Conservation (phyloP, 192 early-diverging fungal species). For the Umbelopsis sp. region DNA sequence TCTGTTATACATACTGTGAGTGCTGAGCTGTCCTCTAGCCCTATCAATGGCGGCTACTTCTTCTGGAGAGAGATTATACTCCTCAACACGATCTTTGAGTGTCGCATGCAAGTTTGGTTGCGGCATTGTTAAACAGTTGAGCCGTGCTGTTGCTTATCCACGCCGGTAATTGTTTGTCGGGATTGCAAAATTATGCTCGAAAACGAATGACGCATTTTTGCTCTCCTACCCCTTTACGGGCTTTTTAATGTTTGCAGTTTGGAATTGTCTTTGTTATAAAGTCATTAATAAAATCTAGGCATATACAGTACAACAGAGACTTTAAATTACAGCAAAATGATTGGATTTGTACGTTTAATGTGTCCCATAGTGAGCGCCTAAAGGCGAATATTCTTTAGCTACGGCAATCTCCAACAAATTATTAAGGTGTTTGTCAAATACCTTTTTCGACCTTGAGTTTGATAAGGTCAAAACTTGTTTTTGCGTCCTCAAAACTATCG, state of each 20-base stretch:
- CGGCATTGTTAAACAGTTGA: background rate
- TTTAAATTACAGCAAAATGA: background rate
- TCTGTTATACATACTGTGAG: conserved; percentile 29
- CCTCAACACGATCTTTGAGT: conserved; percentile 21
- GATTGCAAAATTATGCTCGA: background rate
- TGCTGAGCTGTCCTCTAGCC: conserved; percentile 31
- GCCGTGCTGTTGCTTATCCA: background rate
- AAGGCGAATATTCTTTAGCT: background rate
- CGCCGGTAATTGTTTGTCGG: background rate
- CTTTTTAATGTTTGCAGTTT: no score
- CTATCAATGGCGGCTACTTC: conserved; percentile 35
- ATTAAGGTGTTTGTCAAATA: background rate
- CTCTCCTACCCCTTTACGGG: no score
- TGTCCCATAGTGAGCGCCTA: background rate
- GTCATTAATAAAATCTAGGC: no score
- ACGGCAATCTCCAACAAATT: no score
- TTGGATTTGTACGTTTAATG: background rate
- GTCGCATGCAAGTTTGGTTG: background rate
- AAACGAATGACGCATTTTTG: background rate
- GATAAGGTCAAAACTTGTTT: conserved; percentile 58
- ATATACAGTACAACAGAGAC: no score
- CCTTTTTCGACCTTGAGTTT: conserved; percentile 42
- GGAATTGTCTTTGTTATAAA: no score
- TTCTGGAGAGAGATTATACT: conserved; percentile 30
- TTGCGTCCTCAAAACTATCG: conserved; percentile 66